phyloP scores from a whole-genome alignment of 192 early-diverging fungal species.

The Blastocladiella britannica region DNA sequence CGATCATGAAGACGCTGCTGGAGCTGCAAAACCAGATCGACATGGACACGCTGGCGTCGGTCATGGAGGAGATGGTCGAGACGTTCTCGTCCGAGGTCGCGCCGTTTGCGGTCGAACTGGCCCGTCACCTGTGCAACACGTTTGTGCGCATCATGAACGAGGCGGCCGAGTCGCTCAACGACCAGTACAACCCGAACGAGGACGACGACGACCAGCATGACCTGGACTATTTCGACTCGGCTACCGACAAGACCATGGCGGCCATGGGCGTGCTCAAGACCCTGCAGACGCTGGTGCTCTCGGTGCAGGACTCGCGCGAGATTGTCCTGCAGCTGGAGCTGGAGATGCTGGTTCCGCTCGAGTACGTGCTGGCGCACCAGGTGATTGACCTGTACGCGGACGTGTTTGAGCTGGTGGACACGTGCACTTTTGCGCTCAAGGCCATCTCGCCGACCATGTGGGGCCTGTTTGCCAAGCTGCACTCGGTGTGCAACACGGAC shows the following conservation, averaged over 20 bases:
- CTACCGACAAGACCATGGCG: conserved; percentile 69
- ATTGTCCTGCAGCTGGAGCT: conserved; percentile 62
- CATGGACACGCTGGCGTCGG: conserved; percentile 62
- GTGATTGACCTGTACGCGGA: conserved; percentile 69
- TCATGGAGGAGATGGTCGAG: conserved; percentile 82
- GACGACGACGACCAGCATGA: conserved; percentile 19
- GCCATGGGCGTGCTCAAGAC: conserved; percentile 79
- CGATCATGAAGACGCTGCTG: conserved; percentile 72
- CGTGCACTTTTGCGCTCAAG: conserved; percentile 65
- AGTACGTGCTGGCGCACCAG: conserved; percentile 52
- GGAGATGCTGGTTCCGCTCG: conserved; percentile 52
- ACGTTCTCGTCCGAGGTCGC: conserved; percentile 72
- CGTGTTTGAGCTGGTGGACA: conserved; percentile 73
- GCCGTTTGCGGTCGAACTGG: conserved; percentile 81
- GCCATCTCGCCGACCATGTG: conserved; percentile 63
- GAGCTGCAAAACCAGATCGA: conserved; percentile 81
- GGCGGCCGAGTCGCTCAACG: conserved; percentile 22
- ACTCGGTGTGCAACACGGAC: conserved; percentile 55
- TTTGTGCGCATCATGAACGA: conserved; percentile 68
- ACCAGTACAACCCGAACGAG: conserved; percentile 15
- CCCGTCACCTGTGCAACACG: conserved; percentile 62
- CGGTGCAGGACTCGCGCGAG: conserved; percentile 61
- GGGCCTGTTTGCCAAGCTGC: conserved; percentile 57
- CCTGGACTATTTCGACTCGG: conserved; percentile 39
- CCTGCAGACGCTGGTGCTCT: conserved; percentile 64